These are phyloP conservation scores for Russula sp. DNA, from an alignment of 768 basidiomycete genomes.

Conservation along the genomic window DNA sequence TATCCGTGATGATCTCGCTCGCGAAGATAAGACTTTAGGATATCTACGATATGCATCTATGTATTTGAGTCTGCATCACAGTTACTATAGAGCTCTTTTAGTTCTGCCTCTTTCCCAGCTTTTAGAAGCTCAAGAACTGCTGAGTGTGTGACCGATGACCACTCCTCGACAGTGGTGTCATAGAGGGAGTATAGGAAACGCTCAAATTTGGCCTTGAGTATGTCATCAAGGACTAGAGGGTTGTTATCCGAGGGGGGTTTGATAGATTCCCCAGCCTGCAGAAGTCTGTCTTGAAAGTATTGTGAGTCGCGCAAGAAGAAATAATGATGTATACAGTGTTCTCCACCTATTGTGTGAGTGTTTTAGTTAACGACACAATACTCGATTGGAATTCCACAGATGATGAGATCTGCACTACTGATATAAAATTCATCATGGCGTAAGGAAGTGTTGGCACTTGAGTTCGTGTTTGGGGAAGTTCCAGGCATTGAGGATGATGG, in stretches of 20 bases:
- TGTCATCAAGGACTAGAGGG: slow-evolving; percentile 26
- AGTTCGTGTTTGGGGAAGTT: not conserved
- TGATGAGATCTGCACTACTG: slow-evolving; percentile 42
- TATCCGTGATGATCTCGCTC: too few species aligned
- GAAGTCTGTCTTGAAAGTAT: slow-evolving; percentile 25
- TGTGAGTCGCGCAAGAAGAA: slow-evolving; percentile 29
- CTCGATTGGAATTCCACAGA: slow-evolving; percentile 16
- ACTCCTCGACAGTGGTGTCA: slow-evolving; percentile 41
- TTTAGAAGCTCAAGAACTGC: too few species aligned
- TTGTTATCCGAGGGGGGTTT: slow-evolving; percentile 26
- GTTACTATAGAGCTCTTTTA: too few species aligned
- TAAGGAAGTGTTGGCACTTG: slow-evolving; percentile 21
- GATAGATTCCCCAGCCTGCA: slow-evolving; percentile 18
- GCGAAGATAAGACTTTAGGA: too few species aligned
- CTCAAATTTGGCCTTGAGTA: slow-evolving; percentile 25
- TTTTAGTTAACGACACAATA: not conserved
- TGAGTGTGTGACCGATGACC: too few species aligned
- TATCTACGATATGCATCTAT: too few species aligned
- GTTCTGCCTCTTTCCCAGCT: too few species aligned
- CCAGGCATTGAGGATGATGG: not conserved
- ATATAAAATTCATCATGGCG: slow-evolving; percentile 41
- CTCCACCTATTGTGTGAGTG: slow-evolving; percentile 2
- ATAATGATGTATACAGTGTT: slow-evolving; percentile 19
- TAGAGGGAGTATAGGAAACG: slow-evolving; percentile 44
- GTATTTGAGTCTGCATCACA: too few species aligned